Conservation (phyloP, 2,329 filamentous ascomycete species). For the Aspergillus thermomutatus region DNA sequence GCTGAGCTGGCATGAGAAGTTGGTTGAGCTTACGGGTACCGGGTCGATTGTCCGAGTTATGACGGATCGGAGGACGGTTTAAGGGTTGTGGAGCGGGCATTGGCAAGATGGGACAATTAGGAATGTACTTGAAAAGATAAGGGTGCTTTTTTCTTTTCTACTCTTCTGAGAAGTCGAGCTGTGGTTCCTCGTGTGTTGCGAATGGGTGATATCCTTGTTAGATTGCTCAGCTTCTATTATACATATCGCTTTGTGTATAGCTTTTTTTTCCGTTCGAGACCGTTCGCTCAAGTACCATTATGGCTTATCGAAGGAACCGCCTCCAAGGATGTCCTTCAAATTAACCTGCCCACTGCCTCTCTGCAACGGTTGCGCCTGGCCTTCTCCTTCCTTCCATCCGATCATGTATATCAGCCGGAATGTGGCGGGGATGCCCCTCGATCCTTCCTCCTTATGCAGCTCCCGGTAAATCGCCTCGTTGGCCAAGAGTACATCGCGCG, state of each 20-base stretch:
- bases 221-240: constrained; percentile 17
- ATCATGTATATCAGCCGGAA: constrained; percentile 99
- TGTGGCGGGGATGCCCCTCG: constrained; percentile 69
- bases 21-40: constrained; percentile 87
- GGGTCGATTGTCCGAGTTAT: constrained; percentile 93
- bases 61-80: constrained; percentile 93
- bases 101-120: background rate
- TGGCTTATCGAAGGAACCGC: constrained; percentile 34
- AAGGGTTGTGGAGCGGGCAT: constrained; percentile 1
- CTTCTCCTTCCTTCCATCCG: constrained; percentile 84
- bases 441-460: constrained; percentile 77
- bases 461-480: constrained; percentile 84
- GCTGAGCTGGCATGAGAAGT: constrained; percentile 97
- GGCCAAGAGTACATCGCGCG: constrained; percentile 79
- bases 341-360: constrained; percentile 84
- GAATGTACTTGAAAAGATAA: background rate
- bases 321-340: constrained; percentile 74
- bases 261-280: background rate
- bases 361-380: constrained; percentile 74
- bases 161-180: background rate
- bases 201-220: constrained; percentile 9
- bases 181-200: background rate
- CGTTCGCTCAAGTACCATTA: background rate
- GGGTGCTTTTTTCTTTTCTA: background rate
- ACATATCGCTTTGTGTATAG: background rate